Evolutionary conservation across 2,329 filamentous ascomycete species (phyloP).

Genomic region (Fusarium tuaranense): DNA sequence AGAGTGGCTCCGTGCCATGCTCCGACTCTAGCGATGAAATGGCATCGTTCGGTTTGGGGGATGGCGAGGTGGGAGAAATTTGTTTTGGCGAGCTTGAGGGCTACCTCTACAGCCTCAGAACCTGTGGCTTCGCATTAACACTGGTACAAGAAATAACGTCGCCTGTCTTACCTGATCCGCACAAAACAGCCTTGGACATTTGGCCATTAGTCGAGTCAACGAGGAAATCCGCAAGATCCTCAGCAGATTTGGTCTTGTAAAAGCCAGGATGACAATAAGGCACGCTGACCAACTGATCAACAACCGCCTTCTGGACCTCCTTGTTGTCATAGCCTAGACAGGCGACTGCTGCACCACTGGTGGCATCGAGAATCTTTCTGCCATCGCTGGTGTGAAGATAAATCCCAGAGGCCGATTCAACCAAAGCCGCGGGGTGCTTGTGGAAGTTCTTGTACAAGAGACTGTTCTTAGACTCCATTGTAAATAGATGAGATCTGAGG

Average conservation of each 20-base stretch:
- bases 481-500: neutral
- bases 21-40: slow-evolving; percentile 32
- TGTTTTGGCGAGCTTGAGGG: slow-evolving; percentile 37
- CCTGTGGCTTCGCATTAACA: neutral
- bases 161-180: slow-evolving; percentile 29
- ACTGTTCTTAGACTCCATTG: slow-evolving; percentile 38
- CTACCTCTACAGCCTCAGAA: slow-evolving; percentile 38
- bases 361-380: slow-evolving; percentile 38
- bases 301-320: slow-evolving; percentile 37
- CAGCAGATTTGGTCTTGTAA: slow-evolving; percentile 35
- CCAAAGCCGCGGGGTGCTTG: slow-evolving; percentile 35
- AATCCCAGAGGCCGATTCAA: slow-evolving; percentile 33
- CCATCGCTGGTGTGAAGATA: slow-evolving; percentile 39
- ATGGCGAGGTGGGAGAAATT: slow-evolving; percentile 32
- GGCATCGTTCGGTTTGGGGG: slow-evolving; percentile 27
- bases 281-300: slow-evolving; percentile 31
- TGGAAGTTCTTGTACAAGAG: slow-evolving; percentile 42
- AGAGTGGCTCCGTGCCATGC: slow-evolving; percentile 38
- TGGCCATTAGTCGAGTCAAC: slow-evolving; percentile 32
- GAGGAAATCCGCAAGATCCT: slow-evolving; percentile 36
- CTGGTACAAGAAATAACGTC: neutral
- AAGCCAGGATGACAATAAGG: slow-evolving; percentile 38
- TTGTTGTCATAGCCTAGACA: slow-evolving; percentile 40
- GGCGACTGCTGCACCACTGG: slow-evolving; percentile 39
- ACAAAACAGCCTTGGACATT: slow-evolving; percentile 38